Base-by-base conservation (phyloP, 1,139 yeast species). In the Scheffersomyces titani region DNA sequence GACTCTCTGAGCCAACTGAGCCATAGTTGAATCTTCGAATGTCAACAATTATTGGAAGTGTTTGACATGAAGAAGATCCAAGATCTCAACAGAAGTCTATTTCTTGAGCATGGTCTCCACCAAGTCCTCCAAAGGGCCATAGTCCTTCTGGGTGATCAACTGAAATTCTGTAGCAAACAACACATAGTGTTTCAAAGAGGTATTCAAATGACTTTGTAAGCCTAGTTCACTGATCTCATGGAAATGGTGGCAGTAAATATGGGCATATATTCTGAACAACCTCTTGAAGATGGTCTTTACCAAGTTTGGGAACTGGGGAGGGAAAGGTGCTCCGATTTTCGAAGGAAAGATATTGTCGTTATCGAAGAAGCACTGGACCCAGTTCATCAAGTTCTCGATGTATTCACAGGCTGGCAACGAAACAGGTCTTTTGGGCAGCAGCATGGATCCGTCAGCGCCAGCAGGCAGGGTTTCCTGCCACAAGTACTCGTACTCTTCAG, bases 161-260 rank as follows among this genome's bases (percentile, higher is more conserved):
- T 83, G 82, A 68, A 94, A 96, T 72, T 94, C 97, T 65, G 85
- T 88, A 57, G 92, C 85, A 72, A 94, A 94, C 64, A 93, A 80
- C 51, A 93, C 93, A 70, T 92, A 94, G 71, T 94, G 99, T 75
- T 96, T 94, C 68, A 94, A 86, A 66, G 97, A 89, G 5, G 99
- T 94, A 70, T 94, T 94, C 64, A 94, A 80, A 66, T 94, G 97
- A 30, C 97, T 90, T 71, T 93, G 97, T 64, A 94, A 78, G 1
- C 97, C 97, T 64, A 94, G 80, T 69, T 93, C 98, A 50, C 92
- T 85, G 56, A 94, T 90, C 71, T 93, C 97, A 70, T 92, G 97
- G 74, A 94, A 94, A 72, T 94, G 99, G 69, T 94, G 98, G 69
- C 99, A 94, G 73, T 94, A 94, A 51, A 94, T 91, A 74, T 94